These are phyloP conservation scores for Xylariaceae sp. DNA, from an alignment of 2,329 filamentous ascomycete species.

Conservation along the genomic window DNA sequence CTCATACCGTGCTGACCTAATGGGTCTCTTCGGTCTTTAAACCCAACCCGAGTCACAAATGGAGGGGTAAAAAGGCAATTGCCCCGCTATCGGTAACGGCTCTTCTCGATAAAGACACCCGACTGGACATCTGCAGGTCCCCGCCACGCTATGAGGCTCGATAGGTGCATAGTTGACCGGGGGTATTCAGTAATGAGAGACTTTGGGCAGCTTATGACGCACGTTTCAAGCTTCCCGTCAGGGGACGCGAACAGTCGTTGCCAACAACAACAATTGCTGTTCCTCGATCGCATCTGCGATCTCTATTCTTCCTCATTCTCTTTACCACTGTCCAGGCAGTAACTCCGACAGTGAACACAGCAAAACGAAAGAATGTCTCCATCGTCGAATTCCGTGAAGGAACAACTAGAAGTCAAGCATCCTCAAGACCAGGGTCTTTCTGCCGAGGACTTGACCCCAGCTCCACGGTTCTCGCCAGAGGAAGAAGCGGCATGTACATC, in stretches of 20 bases:
- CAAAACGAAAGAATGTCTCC: slow-evolving; percentile 14
- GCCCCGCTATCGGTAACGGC: background rate
- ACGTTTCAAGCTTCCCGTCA: background rate
- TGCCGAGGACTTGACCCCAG: slow-evolving; percentile 29
- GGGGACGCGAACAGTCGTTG: background rate
- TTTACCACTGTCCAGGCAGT: too few relatives aligned
- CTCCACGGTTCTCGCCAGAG: slow-evolving; percentile 45
- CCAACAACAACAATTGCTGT: too few relatives aligned
- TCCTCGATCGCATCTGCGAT: too few relatives aligned
- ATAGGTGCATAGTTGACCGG: background rate
- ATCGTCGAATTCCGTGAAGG: slow-evolving; percentile 7
- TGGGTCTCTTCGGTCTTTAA: too few relatives aligned
- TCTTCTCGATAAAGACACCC: background rate
- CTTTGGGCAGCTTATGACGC: background rate
- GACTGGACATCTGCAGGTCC: background rate
- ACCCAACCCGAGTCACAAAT: background rate
- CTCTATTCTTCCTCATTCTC: too few relatives aligned
- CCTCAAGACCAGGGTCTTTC: background rate
- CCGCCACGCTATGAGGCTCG: background rate
- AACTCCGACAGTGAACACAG: background rate
- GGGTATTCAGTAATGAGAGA: too few relatives aligned
- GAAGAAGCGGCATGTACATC: slow-evolving; percentile 49
- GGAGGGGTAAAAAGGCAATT: background rate
- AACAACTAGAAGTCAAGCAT: background rate
- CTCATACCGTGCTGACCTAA: too few relatives aligned